phyloP scores from a whole-genome alignment of 2,329 filamentous ascomycete species.

The Ustilaginoidea virens region DNA sequence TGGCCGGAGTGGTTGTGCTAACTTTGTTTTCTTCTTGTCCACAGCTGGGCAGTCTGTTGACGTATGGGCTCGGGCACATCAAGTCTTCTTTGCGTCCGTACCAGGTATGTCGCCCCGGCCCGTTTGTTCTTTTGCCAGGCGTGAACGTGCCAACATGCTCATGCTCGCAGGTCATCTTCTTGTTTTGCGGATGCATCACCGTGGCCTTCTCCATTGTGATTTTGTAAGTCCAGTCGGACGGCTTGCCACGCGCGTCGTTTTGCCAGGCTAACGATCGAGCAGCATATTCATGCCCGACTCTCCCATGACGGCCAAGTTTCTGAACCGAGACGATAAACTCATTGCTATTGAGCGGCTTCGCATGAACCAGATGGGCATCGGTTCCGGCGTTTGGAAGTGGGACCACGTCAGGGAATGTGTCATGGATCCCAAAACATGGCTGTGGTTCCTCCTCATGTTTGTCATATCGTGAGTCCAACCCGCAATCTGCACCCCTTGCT shows the following conservation, averaged over 20 bases:
- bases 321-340: conserved; percentile 38
- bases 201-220: conserved; percentile 32
- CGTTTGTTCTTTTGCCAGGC: not conserved
- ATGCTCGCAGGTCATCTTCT: conserved; percentile 13
- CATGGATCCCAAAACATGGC: conserved; percentile 26
- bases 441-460: conserved; percentile 29
- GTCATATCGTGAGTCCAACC: conserved; percentile 30
- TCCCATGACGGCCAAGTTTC: conserved; percentile 42
- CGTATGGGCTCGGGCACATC: conserved; percentile 17
- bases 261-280: not conserved
- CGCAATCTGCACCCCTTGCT: too few species aligned
- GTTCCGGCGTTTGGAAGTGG: conserved; percentile 23
- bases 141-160: not conserved
- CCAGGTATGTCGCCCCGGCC: conserved; percentile 14
- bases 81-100: conserved; percentile 18
- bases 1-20: not conserved
- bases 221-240: conserved; percentile 15
- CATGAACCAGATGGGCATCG: conserved; percentile 31
- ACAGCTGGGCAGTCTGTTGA: conserved; percentile 14
- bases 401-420: conserved; percentile 24
- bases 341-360: conserved; percentile 41
- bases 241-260: not conserved
- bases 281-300: conserved; percentile 45
- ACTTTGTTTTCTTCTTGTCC: not conserved
- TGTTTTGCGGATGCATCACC: conserved; percentile 21